A percentile compares a stretch with the other conserved stretches of the same genome.
Evolutionary conservation across 495 filamentous ascomycete genomes (phyloP).

Genomic region (Neurospora sp.): DNA sequence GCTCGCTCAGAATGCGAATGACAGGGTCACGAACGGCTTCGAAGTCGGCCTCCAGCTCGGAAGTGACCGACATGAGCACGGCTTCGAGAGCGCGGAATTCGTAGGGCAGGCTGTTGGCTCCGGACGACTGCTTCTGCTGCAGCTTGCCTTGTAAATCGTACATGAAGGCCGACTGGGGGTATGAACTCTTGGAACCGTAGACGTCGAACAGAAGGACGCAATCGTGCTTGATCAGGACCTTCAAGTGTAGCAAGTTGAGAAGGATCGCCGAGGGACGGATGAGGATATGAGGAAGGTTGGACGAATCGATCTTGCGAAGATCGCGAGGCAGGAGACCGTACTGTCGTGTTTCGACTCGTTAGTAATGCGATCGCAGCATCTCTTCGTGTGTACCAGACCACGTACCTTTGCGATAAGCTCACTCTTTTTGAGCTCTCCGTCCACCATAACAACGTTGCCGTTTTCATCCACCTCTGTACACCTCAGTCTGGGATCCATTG

Average conservation of each 20-base stretch:
- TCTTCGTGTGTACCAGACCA: constrained; percentile 2
- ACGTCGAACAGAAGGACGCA: constrained; percentile 92
- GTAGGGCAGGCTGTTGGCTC: constrained; percentile 50
- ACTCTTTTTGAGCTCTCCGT: constrained; percentile 93
- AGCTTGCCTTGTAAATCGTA: constrained; percentile 70
- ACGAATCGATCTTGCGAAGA: constrained; percentile 96
- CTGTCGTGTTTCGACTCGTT: constrained; percentile 36
- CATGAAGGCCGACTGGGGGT: constrained; percentile 92
- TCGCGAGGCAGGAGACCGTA: constrained; percentile 94
- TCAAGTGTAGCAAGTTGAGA: constrained; percentile 86
- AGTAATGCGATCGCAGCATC: not conserved
- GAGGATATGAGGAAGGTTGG: constrained; percentile 90
- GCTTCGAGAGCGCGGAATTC: constrained; percentile 73
- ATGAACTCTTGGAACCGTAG: constrained; percentile 89
- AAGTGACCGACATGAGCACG: constrained; percentile 72
- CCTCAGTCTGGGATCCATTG: constrained; percentile 70
- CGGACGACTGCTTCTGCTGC: constrained; percentile 40
- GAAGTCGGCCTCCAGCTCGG: constrained; percentile 84
- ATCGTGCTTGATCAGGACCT: constrained; percentile 88
- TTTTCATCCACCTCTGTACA: constrained; percentile 93
- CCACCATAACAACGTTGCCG: constrained; percentile 89
- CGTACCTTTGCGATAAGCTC: constrained; percentile 91
- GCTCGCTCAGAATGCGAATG: constrained; percentile 71
- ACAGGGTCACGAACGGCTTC: constrained; percentile 88
- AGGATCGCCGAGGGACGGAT: constrained; percentile 90